Evolutionary conservation across 768 basidiomycete species (phyloP).

Genomic region (Boletus insuetus): DNA sequence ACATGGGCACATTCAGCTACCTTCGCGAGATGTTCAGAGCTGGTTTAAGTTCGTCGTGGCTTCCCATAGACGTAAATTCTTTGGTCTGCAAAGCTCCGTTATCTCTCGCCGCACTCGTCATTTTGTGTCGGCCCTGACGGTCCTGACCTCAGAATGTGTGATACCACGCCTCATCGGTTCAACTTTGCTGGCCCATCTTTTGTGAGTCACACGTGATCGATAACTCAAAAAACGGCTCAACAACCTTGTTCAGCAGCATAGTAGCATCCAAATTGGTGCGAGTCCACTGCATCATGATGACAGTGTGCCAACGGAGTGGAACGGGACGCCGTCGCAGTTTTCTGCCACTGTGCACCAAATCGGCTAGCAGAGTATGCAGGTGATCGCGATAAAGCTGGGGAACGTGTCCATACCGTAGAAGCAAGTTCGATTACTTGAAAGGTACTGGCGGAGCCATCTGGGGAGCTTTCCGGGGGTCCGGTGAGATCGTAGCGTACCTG

Average conservation of each 20-base stretch:
- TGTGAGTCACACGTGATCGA: neutral
- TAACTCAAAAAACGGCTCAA: neutral
- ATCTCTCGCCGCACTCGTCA: neutral
- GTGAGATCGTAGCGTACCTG: neutral
- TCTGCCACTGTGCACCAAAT: neutral
- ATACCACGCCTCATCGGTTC: neutral
- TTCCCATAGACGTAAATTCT: conserved; percentile 7
- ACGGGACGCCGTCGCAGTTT: conserved; percentile 1
- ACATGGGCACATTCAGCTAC: neutral
- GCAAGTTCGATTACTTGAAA: neutral
- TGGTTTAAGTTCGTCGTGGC: neutral
- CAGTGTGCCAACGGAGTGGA: neutral
- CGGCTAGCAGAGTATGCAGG: neutral
- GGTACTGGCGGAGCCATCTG: neutral
- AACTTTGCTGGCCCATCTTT: neutral
- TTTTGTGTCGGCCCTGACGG: neutral
- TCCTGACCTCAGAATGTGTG: neutral
- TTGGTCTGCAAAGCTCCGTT: neutral
- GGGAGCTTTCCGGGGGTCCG: neutral
- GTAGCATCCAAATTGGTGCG: neutral
- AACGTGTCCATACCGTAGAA: conserved; percentile 4
- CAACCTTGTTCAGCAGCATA: neutral
- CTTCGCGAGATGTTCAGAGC: neutral
- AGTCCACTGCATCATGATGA: neutral
- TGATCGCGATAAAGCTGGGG: conserved; percentile 5